Base-by-base conservation (phyloP, 1,139 yeast species). In the Hyphopichia khmerensis region DNA sequence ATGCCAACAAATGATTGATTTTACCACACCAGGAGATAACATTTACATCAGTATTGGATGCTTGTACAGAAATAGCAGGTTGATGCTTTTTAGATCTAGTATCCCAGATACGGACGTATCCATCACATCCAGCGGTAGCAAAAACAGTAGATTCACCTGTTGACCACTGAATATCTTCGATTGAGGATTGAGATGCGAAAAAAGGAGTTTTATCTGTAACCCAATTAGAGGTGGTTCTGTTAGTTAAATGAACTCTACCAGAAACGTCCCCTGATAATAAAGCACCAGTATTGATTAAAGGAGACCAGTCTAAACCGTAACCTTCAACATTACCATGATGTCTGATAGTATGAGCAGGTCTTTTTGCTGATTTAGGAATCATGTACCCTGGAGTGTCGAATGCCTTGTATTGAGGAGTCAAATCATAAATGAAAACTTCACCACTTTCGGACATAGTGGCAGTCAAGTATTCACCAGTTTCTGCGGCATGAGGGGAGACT, bases 151-250 rank as follows among this genome's bases (percentile, higher is more conserved):
- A 78, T 62, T 93, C 99, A 4, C 91, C 81, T 40, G 86, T 87
- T 17, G 96, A 88, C 98, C 99, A 93, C 65, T 93, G 98, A 48
- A 93, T 80, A 62, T 93, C 99, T 69, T 93, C 99, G 44, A 93
- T 87, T 14, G 96, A 87, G 47, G 87, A 81, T 42, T 79, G 75
- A 17, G 82, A 83, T 35, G 85, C 82, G 51, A 64, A 70, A 64
- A 82, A 93, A 30, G 98, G 88, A 10, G 83, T 80, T 57, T 84
- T 82, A 56, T 93, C 98, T 8, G 98, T 90, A 39, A 75, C 72
- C 97, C 97, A 93, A 50, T 81, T 85, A 14, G 83, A 74, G 19
- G 87, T 78, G 36, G 88, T 85, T 62, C 96, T 80, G 39, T 79
- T 75, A 10, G 98, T 90, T 43, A 85, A 72, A 63, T 79, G 87